Evolutionary conservation across 768 basidiomycete species (phyloP), one percentile per base, ranked within the genome.

Genomic region (Favolaschia claudopus): DNA sequence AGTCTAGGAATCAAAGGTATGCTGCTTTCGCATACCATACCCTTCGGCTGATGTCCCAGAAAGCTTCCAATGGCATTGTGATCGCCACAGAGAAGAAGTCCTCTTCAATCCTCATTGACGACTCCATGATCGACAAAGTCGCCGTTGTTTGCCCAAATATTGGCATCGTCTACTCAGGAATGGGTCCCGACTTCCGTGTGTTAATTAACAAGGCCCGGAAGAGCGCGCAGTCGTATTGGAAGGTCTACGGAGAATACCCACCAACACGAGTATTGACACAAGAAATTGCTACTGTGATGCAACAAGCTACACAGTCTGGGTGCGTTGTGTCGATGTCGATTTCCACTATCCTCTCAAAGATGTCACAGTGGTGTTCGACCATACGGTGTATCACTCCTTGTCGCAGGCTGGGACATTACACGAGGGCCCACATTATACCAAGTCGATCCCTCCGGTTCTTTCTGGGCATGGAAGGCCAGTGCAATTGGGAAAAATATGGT

Each of bases 401-500:
- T 99, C 33, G 96, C 96, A 19, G 97, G 97, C 40, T 99, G 92
- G 91, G 97, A 99, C 73, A 81, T 82, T 67, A 89, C 90, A 72
- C 89, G 94, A n/a, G 97, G 97, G 22, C 94, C 95, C 63, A 91
- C 89, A n/a, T 82, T 99, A 65, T 99, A 97, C 77, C 97, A 99
- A 75, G 96, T 99, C 38, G 97, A 99, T 78, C 97, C 97, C 36
- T 97, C 95, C 33, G 97, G 97, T 52, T 95, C 94, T 29, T 99
- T 93, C 79, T 99, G 97, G 97, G 96, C 97, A 28, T 99, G 97
- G 97, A 99, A 99, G 74, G 97, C 97, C 8, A 96, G 95, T 72
- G 97, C 97, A 12, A 99, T 99, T 67, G 97, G 97, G 36, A 99
- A 99, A 81, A 99, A 99, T 77, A 98, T 99, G 95, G 88, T 95